Percentiles rank a stretch among this genome's conserved stretches.
Conservation (phyloP, 371 early-diverging fungal genomes). For the Mucor velutinosus region DNA sequence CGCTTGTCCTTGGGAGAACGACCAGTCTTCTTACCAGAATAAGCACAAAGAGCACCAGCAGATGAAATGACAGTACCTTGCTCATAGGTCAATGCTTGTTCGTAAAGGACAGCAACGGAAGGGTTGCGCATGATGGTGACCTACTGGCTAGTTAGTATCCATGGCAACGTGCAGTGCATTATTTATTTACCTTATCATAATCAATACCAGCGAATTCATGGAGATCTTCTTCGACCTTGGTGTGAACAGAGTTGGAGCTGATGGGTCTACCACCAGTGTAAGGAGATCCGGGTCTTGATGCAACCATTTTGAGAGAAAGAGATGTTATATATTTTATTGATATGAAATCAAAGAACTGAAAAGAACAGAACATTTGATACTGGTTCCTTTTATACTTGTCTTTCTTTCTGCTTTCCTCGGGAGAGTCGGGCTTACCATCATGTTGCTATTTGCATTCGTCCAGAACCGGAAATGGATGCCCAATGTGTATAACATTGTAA, state of each 20-base stretch:
- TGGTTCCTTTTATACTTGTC: background rate
- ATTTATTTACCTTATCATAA: conserved; percentile 45
- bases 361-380: background rate
- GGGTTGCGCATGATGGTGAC: conserved; percentile 71
- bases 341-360: background rate
- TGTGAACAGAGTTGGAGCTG: conserved; percentile 41
- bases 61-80: conserved; percentile 88
- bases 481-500: background rate
- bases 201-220: conserved; percentile 58
- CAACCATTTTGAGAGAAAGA: conserved; percentile 23
- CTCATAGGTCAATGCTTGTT: conserved; percentile 91
- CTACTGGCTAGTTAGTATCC: conserved; percentile 9
- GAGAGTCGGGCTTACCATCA: conserved; percentile 5
- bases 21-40: conserved; percentile 90
- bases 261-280: conserved; percentile 37
- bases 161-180: background rate
- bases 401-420: background rate
- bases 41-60: conserved; percentile 90
- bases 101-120: conserved; percentile 87
- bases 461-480: background rate
- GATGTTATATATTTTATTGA: background rate
- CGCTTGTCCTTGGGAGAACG: conserved; percentile 95
- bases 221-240: conserved; percentile 55
- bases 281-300: conserved; percentile 49
- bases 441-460: conserved; percentile 4